Base-by-base conservation (phyloP, 2,329 filamentous ascomycete species). In the Talaromyces pinophilus region DNA sequence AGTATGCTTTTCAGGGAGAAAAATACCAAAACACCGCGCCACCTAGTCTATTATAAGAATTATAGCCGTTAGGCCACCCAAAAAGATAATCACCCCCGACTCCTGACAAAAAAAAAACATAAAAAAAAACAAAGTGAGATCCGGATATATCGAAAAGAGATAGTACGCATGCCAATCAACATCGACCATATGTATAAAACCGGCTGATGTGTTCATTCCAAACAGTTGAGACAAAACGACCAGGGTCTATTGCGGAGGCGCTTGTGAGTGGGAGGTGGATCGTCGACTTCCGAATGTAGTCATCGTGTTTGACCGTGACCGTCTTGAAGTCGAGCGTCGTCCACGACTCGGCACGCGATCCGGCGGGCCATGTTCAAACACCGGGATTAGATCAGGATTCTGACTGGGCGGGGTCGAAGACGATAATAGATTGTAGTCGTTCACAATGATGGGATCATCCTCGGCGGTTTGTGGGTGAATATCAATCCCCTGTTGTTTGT, bases 401-500 rank as follows among this genome's bases (percentile, higher is more conserved):
- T 83, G 82, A 64, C 81, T 83, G 0, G 81, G 81, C 38, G 81
- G 81, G 2, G 76, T 73, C 35, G 75, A 75, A 38, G 74, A 76
- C 2, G 75, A 70, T 2, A 73, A 63, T 2, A 73, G 63, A 7
- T 74, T 71, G 59, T 71, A 71, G 62, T 78, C 75, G 33, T 81
- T 72, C 25, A 67, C 57, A 64, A 83, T 74, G 28, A 83, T 73
- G n/a, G 77, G 80, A 68, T 83, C 81, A 62, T 82, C 78, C 4
- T 77, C 73, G 8, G 76, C 75, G 10, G 82, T 83, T 19, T 77
- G 79, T 0, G 82, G 81, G 70, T 83, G 82, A 6, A 83, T 74
- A 66, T 83, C 82, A 65, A 82, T 80, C 25, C 81, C 81, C 33
- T 76, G 73, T 33, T 81, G 78, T 28, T 76, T 72, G 28, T 78